Conservation (phyloP, 1,139 yeast species). For the Hyphopichia pseudoburtonii region DNA sequence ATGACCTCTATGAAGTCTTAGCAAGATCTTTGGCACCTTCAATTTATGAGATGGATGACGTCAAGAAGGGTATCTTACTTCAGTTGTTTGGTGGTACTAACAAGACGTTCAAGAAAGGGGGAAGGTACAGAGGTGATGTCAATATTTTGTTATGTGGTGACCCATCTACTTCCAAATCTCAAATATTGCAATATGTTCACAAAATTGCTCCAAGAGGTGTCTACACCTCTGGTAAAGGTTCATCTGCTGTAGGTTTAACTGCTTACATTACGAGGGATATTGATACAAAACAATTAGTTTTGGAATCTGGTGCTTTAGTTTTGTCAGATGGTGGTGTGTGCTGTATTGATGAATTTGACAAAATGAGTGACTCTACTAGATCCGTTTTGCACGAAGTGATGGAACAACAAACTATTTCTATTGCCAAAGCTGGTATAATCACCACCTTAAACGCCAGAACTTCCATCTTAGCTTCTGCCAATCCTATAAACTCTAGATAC, state of each 20-base stretch:
- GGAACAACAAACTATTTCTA: slow-evolving; percentile 98
- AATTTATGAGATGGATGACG: slow-evolving; percentile 93
- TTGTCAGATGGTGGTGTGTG: slow-evolving; percentile 98
- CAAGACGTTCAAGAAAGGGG: slow-evolving; percentile 85
- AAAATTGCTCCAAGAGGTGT: slow-evolving; percentile 97
- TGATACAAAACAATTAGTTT: slow-evolving; percentile 88
- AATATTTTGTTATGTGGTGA: slow-evolving; percentile 93
- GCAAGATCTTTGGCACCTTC: slow-evolving; percentile 95
- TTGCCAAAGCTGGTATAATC: slow-evolving; percentile 97
- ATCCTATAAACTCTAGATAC: slow-evolving; percentile 95
- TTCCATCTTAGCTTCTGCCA: slow-evolving; percentile 92
- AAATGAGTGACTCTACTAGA: slow-evolving; percentile 92
- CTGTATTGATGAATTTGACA: slow-evolving; percentile 98
- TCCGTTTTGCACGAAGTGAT: slow-evolving; percentile 97
- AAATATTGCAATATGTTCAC: slow-evolving; percentile 88
- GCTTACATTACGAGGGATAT: slow-evolving; percentile 94
- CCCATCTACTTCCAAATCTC: slow-evolving; percentile 97
- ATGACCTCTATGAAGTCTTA: slow-evolving; percentile 82
- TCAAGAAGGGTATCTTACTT: slow-evolving; percentile 87
- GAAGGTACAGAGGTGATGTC: slow-evolving; percentile 93
- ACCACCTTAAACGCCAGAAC: slow-evolving; percentile 96
- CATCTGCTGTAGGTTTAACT: slow-evolving; percentile 98
- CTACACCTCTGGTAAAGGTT: slow-evolving; percentile 97
- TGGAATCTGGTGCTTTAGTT: slow-evolving; percentile 96
- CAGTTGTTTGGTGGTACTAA: slow-evolving; percentile 96